Base-by-base conservation (phyloP, 2,329 filamentous ascomycete genomes). In the Cladosporium sp. region DNA sequence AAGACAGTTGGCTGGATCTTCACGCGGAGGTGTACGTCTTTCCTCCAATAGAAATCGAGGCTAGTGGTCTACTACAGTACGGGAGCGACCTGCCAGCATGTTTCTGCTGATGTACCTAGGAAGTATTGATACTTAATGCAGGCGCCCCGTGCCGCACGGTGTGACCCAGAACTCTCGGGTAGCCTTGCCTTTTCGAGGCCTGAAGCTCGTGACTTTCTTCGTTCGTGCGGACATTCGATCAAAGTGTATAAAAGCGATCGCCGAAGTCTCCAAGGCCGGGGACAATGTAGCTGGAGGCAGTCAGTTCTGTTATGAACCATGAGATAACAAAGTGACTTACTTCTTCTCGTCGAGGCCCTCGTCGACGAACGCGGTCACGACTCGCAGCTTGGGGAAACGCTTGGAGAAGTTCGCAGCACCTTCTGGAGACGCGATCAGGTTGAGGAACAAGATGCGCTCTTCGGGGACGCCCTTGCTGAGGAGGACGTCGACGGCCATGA, bases 321-420 rank as follows among this genome's bases (percentile, higher is more conserved):
- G 19, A 33, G 35, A 16, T 11, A 9, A 10, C n/a, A 35, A 49
- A 7, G 7, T n/a, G 54, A 77, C 83, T 67, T 79, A 97, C 91
- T 95, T 97, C 77, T 95, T 96, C 68, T 95, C 91, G 69, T 98
- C 87, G 58, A 98, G 76, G n/a, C 93, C 92, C 75, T 92, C 81
- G 68, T 98, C 93, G 65, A 98, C 86, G 68, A 98, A 98, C 9
- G 93, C 89, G 8, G 93, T 97, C 45, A 98, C 89, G 16, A 98
- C 88, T 58, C 91, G 83, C 55, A 97, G 77, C 65, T 87, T 89
- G 37, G 93, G 92, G 66, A 95, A 96, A 63, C 86, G 87, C 63
- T 87, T 81, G 9, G 91, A 88, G 71, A 98, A 97, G 63, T 87
- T 91, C 63, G 83, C 82, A 59, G 95, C 87, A 5, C 93, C 93